Percentiles rank a stretch among this genome's conserved stretches.
Evolutionary conservation across 345 rosid genomes (phyloP).

Genomic region (Euclidium syriacum): DNA sequence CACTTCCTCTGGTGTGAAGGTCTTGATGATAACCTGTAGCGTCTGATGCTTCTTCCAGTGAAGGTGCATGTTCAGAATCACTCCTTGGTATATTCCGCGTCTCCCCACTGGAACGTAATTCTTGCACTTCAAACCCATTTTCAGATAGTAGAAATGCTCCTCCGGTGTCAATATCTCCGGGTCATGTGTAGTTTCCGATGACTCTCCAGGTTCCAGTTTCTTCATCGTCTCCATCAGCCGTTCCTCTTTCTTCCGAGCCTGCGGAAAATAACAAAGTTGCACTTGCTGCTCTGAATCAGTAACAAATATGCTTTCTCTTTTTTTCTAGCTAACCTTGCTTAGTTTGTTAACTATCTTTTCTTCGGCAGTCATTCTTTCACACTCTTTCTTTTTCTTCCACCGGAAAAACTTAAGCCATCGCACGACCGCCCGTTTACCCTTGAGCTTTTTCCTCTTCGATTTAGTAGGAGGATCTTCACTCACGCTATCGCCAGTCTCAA

Average conservation of each 20-base stretch:
- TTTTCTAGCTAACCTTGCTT: slow-evolving; percentile 41
- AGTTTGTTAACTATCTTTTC: slow-evolving; percentile 75
- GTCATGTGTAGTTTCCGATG: slow-evolving; percentile 67
- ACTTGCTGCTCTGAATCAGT: not conserved
- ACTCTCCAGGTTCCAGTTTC: slow-evolving; percentile 72
- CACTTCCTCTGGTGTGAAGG: slow-evolving; percentile 80
- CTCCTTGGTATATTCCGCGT: slow-evolving; percentile 92
- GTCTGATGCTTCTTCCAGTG: slow-evolving; percentile 99
- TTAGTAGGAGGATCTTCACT: slow-evolving; percentile 33
- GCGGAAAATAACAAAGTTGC: not conserved
- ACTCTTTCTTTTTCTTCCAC: slow-evolving; percentile 93
- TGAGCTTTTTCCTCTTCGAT: slow-evolving; percentile 64
- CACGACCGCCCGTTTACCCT: slow-evolving; percentile 86
- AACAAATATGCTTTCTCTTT: not conserved
- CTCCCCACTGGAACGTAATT: slow-evolving; percentile 95
- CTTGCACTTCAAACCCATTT: slow-evolving; percentile 91
- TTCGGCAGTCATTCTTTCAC: slow-evolving; percentile 81
- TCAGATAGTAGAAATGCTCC: slow-evolving; percentile 79
- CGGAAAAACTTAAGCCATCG: slow-evolving; percentile 86
- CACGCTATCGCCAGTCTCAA: slow-evolving; percentile 15
- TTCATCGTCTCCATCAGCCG: slow-evolving; percentile 61
- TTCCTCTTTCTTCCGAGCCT: slow-evolving; percentile 87
- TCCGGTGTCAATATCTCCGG: slow-evolving; percentile 96
- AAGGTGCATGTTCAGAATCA: slow-evolving; percentile 94
- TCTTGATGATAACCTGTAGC: slow-evolving; percentile 74